Base-by-base conservation (phyloP, 139 green algal species). In the Picochlorum costavermella region DNA sequence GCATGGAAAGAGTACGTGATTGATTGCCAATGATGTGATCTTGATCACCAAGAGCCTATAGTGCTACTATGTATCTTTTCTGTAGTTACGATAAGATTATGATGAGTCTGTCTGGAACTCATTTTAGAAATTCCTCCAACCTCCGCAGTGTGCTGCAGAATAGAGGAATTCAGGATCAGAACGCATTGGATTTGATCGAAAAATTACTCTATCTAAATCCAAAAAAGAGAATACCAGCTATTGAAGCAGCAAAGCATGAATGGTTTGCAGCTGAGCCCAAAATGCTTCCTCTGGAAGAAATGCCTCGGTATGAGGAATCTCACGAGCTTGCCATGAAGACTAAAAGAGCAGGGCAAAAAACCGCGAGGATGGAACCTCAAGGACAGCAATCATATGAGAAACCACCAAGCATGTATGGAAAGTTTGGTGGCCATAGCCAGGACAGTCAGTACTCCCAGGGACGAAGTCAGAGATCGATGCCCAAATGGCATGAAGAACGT, bases 141-240 rank as follows among this genome's bases (percentile, higher is more conserved):
- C 50, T 59, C 3, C 25, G 25, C 12, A 20, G 25, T 14, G 14
- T 37, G 20, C 25, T 59, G 25, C 20, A 33, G 20, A 33, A 20
- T 59, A 17, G 23, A 37, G 50, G 50, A 30, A 59, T 59, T 33
- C 12, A 36, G 8, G 74, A 76, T 29, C 40, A 59, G 4, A 53
- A 72, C 26, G 84, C 88, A 5, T 50, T 89, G 13, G 55, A 70
- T 49, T 82, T 95, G 56, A 61, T 95, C 58, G 67, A 84, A 37
- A 67, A 73, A 28, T 68, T 95, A 75, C 81, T 95, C 57, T 26
- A 53, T 9, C 68, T 92, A 9, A 72, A 95, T 60, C 87, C 87
- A 6, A 74, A 70, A 6, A 78, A 81, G 20, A 76, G 88, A 4
- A 79, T 92, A 36, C 63, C 31, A 0, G 87, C 88, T 2, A 36